These are phyloP conservation scores for Cyamopsis tetragonoloba DNA, from an alignment of 306 rosid genomes.

Conservation along the genomic window DNA sequence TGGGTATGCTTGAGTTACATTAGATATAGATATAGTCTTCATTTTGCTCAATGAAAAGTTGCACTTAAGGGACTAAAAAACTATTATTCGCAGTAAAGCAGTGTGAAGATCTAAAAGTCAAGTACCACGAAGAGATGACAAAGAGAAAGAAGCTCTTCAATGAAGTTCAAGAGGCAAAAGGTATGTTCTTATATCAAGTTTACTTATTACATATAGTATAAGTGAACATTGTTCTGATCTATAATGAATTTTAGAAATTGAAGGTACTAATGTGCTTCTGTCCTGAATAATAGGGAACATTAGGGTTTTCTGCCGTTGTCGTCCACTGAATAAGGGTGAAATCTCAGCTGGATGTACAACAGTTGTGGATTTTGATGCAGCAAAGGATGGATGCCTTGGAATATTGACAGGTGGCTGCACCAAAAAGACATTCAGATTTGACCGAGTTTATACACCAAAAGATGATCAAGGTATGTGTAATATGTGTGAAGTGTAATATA, in stretches of 20 bases:
- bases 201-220: background rate
- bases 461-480: slow-evolving; percentile 63
- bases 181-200: slow-evolving; percentile 32
- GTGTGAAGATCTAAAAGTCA: slow-evolving; percentile 84
- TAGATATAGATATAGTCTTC: background rate
- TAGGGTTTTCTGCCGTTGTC: slow-evolving; percentile 89
- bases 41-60: slow-evolving; percentile 1
- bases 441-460: slow-evolving; percentile 78
- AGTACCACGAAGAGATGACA: slow-evolving; percentile 73
- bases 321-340: slow-evolving; percentile 73
- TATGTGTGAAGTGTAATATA: background rate
- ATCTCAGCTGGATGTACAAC: slow-evolving; percentile 51
- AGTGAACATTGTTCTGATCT: background rate
- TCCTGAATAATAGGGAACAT: slow-evolving; percentile 59
- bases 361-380: slow-evolving; percentile 73
- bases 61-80: slow-evolving; percentile 20
- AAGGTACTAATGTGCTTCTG: background rate
- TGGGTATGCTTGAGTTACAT: slow-evolving; percentile 52
- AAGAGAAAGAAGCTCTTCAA: slow-evolving; percentile 75
- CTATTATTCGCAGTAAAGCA: slow-evolving; percentile 57
- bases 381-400: slow-evolving; percentile 83
- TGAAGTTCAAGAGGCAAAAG: slow-evolving; percentile 92
- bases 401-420: slow-evolving; percentile 47
- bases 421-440: slow-evolving; percentile 72
- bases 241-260: background rate